A percentile compares a stretch with the other conserved stretches of the same genome.
Conservation (phyloP, 2,329 filamentous ascomycete genomes). For the Niveomyces coronatus region DNA sequence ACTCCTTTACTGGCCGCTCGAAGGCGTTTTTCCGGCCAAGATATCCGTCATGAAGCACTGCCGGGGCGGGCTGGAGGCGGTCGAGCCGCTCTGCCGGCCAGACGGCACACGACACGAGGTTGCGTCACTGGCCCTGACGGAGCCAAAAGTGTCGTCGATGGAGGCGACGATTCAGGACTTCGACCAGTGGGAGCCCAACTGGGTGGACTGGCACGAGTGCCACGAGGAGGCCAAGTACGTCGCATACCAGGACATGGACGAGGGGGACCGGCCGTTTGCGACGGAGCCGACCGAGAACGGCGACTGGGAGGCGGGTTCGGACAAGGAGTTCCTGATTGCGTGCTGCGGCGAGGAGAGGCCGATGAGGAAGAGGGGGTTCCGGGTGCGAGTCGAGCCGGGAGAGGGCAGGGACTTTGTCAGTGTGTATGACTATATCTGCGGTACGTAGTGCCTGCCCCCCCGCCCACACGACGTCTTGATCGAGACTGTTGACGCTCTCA, state of each 20-base stretch:
- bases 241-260: conserved; percentile 13
- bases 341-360: conserved; percentile 19
- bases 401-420: conserved; percentile 11
- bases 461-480: not conserved
- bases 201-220: conserved; percentile 15
- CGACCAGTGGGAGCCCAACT: conserved; percentile 16
- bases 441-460: not conserved
- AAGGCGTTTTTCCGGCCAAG: conserved; percentile 2
- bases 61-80: conserved; percentile 5
- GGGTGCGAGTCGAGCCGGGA: conserved; percentile 15
- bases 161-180: conserved; percentile 15
- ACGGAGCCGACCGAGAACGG: conserved; percentile 14
- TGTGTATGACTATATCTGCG: too few relatives aligned
- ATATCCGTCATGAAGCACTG: conserved; percentile 6
- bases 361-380: conserved; percentile 14
- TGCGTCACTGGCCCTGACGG: conserved; percentile 17
- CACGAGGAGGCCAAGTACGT: conserved; percentile 14
- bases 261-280: conserved; percentile 13
- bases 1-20: conserved; percentile 6
- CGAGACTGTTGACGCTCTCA: not conserved
- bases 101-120: conserved; percentile 18
- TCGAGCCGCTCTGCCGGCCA: conserved; percentile 2
- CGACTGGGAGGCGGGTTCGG: conserved; percentile 15
- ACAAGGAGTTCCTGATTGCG: conserved; percentile 15
- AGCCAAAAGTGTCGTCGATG: conserved; percentile 20